Percentiles rank a stretch among this genome's conserved stretches.
Conservation (phyloP, 139 green algal genomes). For the Micromonas commoda region DNA sequence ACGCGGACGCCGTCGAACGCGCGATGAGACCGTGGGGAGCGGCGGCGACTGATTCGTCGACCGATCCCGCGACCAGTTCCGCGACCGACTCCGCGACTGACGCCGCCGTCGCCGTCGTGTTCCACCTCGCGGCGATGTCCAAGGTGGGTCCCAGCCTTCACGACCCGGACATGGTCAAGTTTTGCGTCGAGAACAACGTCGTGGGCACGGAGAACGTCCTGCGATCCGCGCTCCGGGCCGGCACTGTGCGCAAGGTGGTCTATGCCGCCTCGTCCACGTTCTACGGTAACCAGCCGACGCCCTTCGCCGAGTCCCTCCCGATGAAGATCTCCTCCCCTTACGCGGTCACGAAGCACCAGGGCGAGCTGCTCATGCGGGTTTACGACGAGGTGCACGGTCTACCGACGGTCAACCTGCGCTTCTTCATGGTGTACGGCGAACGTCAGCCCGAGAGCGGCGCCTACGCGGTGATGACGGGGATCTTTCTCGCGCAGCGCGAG, state of each 20-base stretch:
- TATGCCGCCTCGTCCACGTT: constrained; percentile 20
- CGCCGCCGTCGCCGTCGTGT: background rate
- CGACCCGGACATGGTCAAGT: background rate
- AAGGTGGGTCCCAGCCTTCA: constrained; percentile 9
- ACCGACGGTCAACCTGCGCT: background rate
- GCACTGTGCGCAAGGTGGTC: background rate
- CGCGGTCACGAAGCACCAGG: constrained; percentile 20
- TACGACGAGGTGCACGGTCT: constrained; percentile 13
- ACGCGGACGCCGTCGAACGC: background rate
- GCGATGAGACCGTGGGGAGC: background rate
- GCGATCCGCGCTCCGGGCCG: background rate
- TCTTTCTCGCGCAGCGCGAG: background rate
- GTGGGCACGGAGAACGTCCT: constrained; percentile 23
- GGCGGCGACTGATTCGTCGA: no score
- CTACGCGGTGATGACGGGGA: constrained; percentile 23
- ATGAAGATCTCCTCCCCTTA: constrained; percentile 11
- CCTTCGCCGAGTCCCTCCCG: background rate
- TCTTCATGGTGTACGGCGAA: constrained; percentile 31
- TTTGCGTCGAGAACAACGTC: constrained; percentile 21
- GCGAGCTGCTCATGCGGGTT: background rate
- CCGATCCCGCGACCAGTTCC: no score
- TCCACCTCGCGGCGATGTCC: constrained; percentile 8
- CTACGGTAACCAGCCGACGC: constrained; percentile 16
- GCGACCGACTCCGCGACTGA: background rate
- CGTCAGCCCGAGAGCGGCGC: background rate